Base-by-base conservation (phyloP, 169 alveolate genomes). In the Plasmodium yoelii region DNA sequence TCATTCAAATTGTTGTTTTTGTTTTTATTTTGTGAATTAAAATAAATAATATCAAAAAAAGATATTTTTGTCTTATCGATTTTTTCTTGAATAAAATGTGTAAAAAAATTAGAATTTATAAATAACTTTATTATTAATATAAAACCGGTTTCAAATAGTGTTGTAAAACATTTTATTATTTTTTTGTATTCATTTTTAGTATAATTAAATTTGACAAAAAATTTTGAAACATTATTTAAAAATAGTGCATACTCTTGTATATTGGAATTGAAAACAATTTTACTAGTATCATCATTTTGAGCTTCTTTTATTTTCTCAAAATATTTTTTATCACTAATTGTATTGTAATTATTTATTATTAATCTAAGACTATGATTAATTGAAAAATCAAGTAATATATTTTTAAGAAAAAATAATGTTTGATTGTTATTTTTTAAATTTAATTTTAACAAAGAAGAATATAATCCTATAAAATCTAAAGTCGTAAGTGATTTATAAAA, bases 181-280 rank as follows among this genome's bases (percentile, higher is more conserved):
- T 55, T 67, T 4, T 53, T 15, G 10, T 82, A 82, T 56, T 82
- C 73, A 12, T 55, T 42, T 5, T 57, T 61, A 12, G 34, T 42
- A 60, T 51, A 82, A 9, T 56, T 39, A 82, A 67, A 82, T 4
- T 70, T 56, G 13, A 26, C 47, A 61, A 82, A 82, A 10, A 59
- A 67, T 67, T 82, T 82, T 15, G 84, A 55, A 82, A 82, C 67
- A 5, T 46, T 44, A 12, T 60, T 82, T 47, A 82, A 49, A 82
- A 82, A 61, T 13, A 82, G 56, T 9, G 84, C 26, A 47, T 42
- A 82, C 28, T 24, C 12, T 18, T 82, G 90, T 6, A 82, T 44
- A 59, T 77, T 71, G 19, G 7, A 34, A 34, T 34, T 34, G 42
- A 4, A 34, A 34, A 34, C 4, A 3, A 0, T 0, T 34, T 34